Conservation (phyloP, 805 yeast species). For the Starmerella asiatica region DNA sequence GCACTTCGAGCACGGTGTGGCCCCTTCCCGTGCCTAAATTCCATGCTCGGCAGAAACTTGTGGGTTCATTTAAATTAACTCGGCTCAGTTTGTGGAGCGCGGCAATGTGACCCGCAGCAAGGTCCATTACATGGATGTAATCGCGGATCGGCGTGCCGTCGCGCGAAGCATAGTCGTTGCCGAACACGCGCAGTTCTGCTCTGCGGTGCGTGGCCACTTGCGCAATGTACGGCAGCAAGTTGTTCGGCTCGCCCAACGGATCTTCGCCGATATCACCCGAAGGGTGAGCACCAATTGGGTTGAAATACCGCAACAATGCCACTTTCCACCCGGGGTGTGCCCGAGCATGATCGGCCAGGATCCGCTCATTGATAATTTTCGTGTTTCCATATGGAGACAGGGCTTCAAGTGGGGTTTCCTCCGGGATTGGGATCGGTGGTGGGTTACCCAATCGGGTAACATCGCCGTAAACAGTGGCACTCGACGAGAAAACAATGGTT, state of each 20-base stretch:
- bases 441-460: conserved; percentile 50
- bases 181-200: conserved; percentile 53
- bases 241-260: conserved; percentile 65
- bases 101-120: conserved; percentile 64
- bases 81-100: conserved; percentile 45
- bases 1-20: conserved; percentile 62
- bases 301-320: conserved; percentile 64
- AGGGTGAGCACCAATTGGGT: conserved; percentile 79
- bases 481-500: conserved; percentile 56
- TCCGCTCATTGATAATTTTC: conserved; percentile 50
- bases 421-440: conserved; percentile 62
- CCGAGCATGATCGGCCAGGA: conserved; percentile 40
- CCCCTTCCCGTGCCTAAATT: conserved; percentile 74
- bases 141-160: conserved; percentile 78
- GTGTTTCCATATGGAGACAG: conserved; percentile 70
- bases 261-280: conserved; percentile 72
- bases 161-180: conserved; percentile 53
- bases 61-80: conserved; percentile 12
- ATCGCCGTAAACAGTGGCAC: conserved; percentile 77
- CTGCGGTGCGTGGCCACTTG: conserved; percentile 66
- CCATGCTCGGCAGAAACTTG: conserved; percentile 60
- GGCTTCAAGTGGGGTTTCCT: conserved; percentile 59
- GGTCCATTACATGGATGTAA: conserved; percentile 67
- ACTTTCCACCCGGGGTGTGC: conserved; percentile 29
- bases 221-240: conserved; percentile 59